Percentiles rank a stretch among this genome's conserved stretches.
Conservation (phyloP, 257 asterid genomes). For the Nicotiana benthamiana region DNA sequence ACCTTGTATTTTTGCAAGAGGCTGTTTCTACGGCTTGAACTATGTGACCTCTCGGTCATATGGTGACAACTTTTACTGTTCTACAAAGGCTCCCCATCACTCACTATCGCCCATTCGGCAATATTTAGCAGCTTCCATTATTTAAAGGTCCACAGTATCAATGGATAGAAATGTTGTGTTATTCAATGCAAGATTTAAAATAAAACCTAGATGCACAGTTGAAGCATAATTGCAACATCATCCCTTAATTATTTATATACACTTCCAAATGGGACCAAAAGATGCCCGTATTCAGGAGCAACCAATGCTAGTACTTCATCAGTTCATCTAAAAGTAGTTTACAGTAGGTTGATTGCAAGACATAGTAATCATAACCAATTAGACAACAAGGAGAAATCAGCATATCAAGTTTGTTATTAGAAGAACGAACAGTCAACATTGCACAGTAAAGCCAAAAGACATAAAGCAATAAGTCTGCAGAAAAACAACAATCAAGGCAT, state of each 20-base stretch:
- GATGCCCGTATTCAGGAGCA: neutral
- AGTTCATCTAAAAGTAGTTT: neutral
- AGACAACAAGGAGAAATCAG: neutral
- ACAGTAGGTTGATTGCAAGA: neutral
- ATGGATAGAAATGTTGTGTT: neutral
- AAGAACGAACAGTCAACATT: neutral
- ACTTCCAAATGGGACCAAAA: neutral
- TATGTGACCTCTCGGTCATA: no score
- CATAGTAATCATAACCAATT: neutral
- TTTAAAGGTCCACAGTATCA: neutral
- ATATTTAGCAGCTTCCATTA: neutral
- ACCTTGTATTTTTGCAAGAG: no score
- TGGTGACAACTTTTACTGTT: no score
- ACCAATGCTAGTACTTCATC: constrained; percentile 4
- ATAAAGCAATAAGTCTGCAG: neutral
- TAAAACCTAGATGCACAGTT: neutral
- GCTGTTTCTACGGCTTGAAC: no score
- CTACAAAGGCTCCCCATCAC: neutral
- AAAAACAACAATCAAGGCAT: neutral
- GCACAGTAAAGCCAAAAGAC: neutral
- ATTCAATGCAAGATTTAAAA: neutral
- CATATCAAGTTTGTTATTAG: neutral
- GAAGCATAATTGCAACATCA: neutral
- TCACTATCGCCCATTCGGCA: neutral
- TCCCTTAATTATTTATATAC: neutral